Base-by-base conservation (phyloP, 208 protist species). In the Wallacemonas sp. region DNA sequence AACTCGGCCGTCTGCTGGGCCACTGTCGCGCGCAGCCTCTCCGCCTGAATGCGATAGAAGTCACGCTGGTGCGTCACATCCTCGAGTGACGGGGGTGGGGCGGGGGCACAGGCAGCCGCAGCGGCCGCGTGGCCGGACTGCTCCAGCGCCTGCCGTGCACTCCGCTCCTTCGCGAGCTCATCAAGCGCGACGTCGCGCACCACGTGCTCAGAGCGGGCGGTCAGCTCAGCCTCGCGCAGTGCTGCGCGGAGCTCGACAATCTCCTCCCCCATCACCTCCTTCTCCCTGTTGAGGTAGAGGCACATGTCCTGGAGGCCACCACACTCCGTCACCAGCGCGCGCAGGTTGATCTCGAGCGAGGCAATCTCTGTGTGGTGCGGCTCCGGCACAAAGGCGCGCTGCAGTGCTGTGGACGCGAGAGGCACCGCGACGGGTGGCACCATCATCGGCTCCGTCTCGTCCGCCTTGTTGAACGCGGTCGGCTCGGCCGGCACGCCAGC, bases 31-130 rank as follows among this genome's bases (percentile, higher is more conserved):
- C 69, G 61, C 22, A 79, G 23, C 11, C 82, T 72, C 28, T 91
- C 82, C 10, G 48, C 48, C 61, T 91, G 84, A 39, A 93, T 48
- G 66, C 80, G 79, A 72, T 77, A 93, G 68, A 84, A 93, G 57
- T 91, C 79, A 2, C 75, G 76, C 57, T 93, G 84, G 33, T 79
- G 75, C 1, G 75, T 29, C 23, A 79, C 32, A 36, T 75, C 68
- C 41, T 77, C 72, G 33, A 76, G 63, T 12, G 59, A 61, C 5
- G n/a, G 48, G 0, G 61, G 12, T 28, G 61, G 11, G 4, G 16
- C 29, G 18, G 36, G 28, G 4, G 25, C 36, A 23, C 25, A 14
- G 1, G 28, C 7, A 1, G 4, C n/a, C 8, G 44, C 10, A n/a
- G 44, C 12, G 29, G 20, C 11, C 2, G 32, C 25, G 1, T 63